Evolutionary conservation across 345 rosid genomes (phyloP).

Genomic region (Syzygium jambos): DNA sequence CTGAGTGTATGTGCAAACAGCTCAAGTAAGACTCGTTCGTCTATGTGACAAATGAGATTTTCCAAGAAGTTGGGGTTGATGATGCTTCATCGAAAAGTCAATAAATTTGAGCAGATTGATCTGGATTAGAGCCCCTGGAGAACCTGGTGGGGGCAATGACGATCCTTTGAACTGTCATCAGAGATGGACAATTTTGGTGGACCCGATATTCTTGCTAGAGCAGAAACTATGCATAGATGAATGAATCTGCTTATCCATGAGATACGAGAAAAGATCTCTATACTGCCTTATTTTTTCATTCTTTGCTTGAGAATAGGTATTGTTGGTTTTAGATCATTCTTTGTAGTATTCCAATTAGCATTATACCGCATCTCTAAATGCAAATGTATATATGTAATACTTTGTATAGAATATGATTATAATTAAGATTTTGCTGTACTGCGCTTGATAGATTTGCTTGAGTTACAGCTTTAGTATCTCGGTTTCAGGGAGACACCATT

Average conservation of each 20-base stretch:
- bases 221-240: background rate
- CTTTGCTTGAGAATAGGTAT: background rate
- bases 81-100: background rate
- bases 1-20: conserved; percentile 82
- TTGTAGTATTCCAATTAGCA: background rate
- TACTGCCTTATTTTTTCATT: background rate
- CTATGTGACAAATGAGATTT: background rate
- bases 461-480: background rate
- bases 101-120: background rate
- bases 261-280: background rate
- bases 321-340: conserved; percentile 5
- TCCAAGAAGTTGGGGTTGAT: background rate
- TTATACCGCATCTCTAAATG: background rate
- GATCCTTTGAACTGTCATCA: background rate
- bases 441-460: background rate
- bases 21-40: background rate
- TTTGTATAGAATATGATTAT: background rate
- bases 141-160: conserved; percentile 5
- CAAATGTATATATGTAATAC: background rate
- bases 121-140: conserved; percentile 8
- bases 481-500: background rate
- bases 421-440: background rate
- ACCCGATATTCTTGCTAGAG: background rate
- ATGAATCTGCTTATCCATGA: background rate
- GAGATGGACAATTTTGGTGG: background rate